These are phyloP conservation scores for Aegilops longissima DNA, from an alignment of 176 grass and related monocot genomes.

Conservation along the genomic window DNA sequence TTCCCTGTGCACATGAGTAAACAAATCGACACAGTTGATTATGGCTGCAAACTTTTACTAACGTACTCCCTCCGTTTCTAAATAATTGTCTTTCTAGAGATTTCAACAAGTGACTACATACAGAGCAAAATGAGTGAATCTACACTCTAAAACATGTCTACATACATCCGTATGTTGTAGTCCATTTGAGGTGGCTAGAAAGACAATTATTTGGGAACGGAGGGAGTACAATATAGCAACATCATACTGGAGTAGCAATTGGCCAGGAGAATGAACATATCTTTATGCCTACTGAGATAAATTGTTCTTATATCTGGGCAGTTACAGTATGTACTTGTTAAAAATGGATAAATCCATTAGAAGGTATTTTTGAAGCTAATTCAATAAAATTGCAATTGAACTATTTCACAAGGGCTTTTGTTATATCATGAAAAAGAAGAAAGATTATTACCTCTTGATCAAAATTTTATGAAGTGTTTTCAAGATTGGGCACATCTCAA, in stretches of 20 bases:
- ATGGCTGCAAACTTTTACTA: not conserved
- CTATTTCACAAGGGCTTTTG: not conserved
- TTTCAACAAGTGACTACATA: too few species aligned
- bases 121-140: too few species aligned
- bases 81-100: too few species aligned
- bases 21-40: constrained; percentile 20
- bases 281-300: not conserved
- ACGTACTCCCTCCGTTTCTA: not conserved
- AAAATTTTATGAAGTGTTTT: constrained; percentile 96
- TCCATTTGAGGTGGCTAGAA: too few species aligned
- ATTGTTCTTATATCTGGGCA: not conserved
- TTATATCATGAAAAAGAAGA: not conserved
- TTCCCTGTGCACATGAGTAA: constrained; percentile 56
- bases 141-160: too few species aligned
- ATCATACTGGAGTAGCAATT: not conserved
- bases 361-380: not conserved
- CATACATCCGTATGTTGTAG: too few species aligned
- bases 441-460: constrained; percentile 68
- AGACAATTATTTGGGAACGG: too few species aligned
- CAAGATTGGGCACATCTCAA: constrained; percentile 95
- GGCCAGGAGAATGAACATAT: not conserved
- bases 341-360: not conserved
- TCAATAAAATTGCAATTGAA: not conserved
- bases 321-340: not conserved
- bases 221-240: not conserved